Conservation (phyloP, 805 yeast genomes). For the Zygosaccharomyces lentus region DNA sequence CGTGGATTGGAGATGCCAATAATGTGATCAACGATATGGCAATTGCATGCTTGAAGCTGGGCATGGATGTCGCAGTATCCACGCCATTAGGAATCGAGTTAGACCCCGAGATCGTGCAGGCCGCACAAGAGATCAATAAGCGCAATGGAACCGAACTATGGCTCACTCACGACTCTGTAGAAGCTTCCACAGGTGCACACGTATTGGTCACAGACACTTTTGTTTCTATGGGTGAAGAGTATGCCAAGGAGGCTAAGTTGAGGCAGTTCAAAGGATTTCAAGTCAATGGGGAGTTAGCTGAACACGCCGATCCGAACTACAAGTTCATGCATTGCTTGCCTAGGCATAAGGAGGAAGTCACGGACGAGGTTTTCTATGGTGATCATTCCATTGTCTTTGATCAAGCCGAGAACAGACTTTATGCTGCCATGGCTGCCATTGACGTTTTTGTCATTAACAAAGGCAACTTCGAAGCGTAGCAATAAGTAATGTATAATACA, state of each 20-base stretch:
- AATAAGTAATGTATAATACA: neutral
- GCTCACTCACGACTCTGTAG: conserved; percentile 66
- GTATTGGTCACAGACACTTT: conserved; percentile 94
- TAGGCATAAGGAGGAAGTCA: conserved; percentile 90
- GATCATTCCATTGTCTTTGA: conserved; percentile 81
- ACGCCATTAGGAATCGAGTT: conserved; percentile 74
- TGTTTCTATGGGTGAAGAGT: conserved; percentile 97
- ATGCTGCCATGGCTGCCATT: conserved; percentile 91
- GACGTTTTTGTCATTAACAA: conserved; percentile 86
- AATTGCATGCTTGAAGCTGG: conserved; percentile 78
- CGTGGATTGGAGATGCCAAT: conserved; percentile 97
- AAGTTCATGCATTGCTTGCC: conserved; percentile 98
- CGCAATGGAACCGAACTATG: conserved; percentile 51
- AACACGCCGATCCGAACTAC: conserved; percentile 63
- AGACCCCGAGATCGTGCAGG: conserved; percentile 47
- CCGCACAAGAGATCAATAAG: conserved; percentile 50
- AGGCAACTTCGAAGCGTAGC: conserved; percentile 47
- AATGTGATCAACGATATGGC: conserved; percentile 93
- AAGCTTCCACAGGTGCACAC: conserved; percentile 70
- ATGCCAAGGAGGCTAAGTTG: conserved; percentile 64
- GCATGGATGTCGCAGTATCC: conserved; percentile 80
- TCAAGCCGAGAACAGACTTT: conserved; percentile 94
- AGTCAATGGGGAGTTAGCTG: conserved; percentile 62
- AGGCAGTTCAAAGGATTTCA: conserved; percentile 85
- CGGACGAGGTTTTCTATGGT: conserved; percentile 87